These are phyloP conservation scores for Lippia alba DNA, from an alignment of 305 asterid genomes.

Conservation along the genomic window DNA sequence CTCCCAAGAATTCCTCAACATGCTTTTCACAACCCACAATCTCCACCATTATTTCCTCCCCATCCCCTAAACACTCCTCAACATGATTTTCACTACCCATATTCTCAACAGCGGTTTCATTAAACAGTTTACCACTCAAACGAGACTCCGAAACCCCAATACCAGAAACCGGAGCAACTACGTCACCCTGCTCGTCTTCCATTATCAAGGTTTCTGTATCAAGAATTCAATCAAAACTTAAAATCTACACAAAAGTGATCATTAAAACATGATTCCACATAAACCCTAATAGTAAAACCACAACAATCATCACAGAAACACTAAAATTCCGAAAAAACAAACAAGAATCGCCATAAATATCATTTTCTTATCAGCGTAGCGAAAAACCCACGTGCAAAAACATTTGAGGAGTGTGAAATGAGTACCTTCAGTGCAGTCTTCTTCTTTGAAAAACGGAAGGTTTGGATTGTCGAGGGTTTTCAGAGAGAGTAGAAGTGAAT, in stretches of 20 bases:
- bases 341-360: too few species aligned
- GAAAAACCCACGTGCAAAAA: conserved; percentile 30
- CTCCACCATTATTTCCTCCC: conserved; percentile 78
- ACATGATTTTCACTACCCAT: conserved; percentile 43
- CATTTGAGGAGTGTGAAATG: conserved; percentile 24
- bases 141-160: conserved; percentile 45
- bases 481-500: conserved; percentile 29
- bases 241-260: conserved; percentile 7
- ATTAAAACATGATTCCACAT: neutral
- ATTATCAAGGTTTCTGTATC: conserved; percentile 59
- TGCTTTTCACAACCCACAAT: conserved; percentile 69
- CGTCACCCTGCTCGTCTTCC: conserved; percentile 70
- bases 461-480: conserved; percentile 49
- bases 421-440: conserved; percentile 51
- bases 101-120: conserved; percentile 41
- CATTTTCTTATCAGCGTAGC: conserved; percentile 7
- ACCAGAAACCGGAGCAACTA: conserved; percentile 45
- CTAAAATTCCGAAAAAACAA: conserved; percentile 34
- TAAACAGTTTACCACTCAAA: conserved; percentile 42
- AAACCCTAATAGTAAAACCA: conserved; percentile 44
- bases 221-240: conserved; percentile 38
- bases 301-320: conserved; percentile 35
- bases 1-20: conserved; percentile 40
- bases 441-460: conserved; percentile 41
- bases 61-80: conserved; percentile 56